These are phyloP conservation scores for Nasturtium officinale DNA, from an alignment of 345 rosid genomes.

Conservation along the genomic window DNA sequence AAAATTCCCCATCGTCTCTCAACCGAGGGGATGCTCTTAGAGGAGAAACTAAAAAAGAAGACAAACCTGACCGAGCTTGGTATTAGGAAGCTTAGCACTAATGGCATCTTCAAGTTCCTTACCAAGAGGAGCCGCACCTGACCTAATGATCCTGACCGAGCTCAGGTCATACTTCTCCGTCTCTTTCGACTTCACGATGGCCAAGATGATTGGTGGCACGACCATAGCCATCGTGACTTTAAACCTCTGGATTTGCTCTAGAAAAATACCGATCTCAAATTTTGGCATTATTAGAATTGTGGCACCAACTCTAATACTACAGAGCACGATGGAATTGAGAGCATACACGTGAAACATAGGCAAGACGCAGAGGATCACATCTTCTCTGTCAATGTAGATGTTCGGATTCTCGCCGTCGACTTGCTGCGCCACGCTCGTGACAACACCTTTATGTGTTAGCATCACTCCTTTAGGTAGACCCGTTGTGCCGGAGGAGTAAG, in stretches of 20 bases:
- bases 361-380: slow-evolving; percentile 63
- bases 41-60: background rate
- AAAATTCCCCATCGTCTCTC: too few relatives aligned
- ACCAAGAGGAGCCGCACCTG: slow-evolving; percentile 85
- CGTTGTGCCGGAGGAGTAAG: slow-evolving; percentile 86
- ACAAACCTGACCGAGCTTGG: slow-evolving; percentile 83
- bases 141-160: slow-evolving; percentile 60
- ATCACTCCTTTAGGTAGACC: slow-evolving; percentile 91
- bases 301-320: slow-evolving; percentile 74
- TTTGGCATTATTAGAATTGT: slow-evolving; percentile 72
- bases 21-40: too few relatives aligned
- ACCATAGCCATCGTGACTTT: slow-evolving; percentile 68
- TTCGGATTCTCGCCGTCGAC: slow-evolving; percentile 91
- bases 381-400: slow-evolving; percentile 59
- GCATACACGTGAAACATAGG: slow-evolving; percentile 81
- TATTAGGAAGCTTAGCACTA: slow-evolving; percentile 64
- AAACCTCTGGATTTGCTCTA: slow-evolving; percentile 57
- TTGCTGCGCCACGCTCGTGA: slow-evolving; percentile 81
- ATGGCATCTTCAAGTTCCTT: slow-evolving; percentile 79
- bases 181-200: slow-evolving; percentile 56
- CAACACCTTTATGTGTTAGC: slow-evolving; percentile 72
- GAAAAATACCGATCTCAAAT: slow-evolving; percentile 53
- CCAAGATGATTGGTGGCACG: slow-evolving; percentile 75
- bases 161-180: slow-evolving; percentile 66
- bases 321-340: slow-evolving; percentile 64